These are phyloP conservation scores for Fimicolochytrium jonesii DNA, from an alignment of 192 early-diverging fungal genomes.

Conservation along the genomic window DNA sequence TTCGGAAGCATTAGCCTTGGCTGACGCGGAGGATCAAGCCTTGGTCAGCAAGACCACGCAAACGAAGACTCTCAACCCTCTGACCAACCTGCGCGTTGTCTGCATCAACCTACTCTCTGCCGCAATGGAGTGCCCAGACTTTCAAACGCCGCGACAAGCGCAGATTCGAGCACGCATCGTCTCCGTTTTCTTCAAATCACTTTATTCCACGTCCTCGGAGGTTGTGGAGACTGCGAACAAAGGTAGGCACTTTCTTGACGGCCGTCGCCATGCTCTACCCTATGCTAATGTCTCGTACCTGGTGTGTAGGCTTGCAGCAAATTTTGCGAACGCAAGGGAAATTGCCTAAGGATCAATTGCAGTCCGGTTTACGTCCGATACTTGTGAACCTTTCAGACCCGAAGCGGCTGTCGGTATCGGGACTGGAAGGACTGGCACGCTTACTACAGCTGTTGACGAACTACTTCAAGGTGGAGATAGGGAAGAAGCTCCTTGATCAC, in stretches of 20 bases:
- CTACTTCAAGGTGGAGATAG: constrained; percentile 99
- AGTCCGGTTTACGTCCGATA: constrained; percentile 94
- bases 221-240: constrained; percentile 93
- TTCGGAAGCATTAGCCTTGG: constrained; percentile 86
- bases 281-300: neutral
- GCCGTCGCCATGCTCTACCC: neutral
- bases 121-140: constrained; percentile 87
- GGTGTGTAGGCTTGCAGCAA: constrained; percentile 59
- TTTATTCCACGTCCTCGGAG: constrained; percentile 91
- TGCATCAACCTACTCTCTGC: constrained; percentile 95
- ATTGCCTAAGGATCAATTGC: constrained; percentile 89
- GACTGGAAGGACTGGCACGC: constrained; percentile 90
- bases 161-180: constrained; percentile 84
- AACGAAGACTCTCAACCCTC: constrained; percentile 73
- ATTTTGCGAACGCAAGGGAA: constrained; percentile 80
- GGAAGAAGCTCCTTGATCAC: constrained; percentile 96
- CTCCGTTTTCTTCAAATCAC: constrained; percentile 97
- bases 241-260: constrained; percentile 36
- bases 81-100: constrained; percentile 86
- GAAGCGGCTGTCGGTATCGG: constrained; percentile 87
- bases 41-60: constrained; percentile 77
- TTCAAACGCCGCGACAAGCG: constrained; percentile 68
- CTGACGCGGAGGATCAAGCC: constrained; percentile 97
- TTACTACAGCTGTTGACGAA: constrained; percentile 89
- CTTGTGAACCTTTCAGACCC: constrained; percentile 92